Conservation (phyloP, 2,329 filamentous ascomycete genomes). For the Colletotrichum chlorophyti region DNA sequence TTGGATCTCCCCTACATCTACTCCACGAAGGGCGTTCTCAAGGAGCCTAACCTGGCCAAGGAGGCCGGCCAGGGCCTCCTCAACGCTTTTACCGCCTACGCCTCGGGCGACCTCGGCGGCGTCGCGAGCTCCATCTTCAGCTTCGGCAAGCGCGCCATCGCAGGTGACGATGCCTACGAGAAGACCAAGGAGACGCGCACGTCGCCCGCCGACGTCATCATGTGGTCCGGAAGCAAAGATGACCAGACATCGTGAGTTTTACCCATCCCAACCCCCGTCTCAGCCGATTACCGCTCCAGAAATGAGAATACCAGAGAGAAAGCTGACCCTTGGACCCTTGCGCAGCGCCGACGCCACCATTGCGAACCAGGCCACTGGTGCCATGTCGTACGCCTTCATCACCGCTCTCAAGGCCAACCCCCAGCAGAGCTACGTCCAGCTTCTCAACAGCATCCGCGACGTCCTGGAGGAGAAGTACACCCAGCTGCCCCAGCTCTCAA, state of each 20-base stretch:
- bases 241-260: constrained; percentile 79
- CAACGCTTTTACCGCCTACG: constrained; percentile 78
- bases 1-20: constrained; percentile 82
- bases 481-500: constrained; percentile 95
- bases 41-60: constrained; percentile 82
- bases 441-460: constrained; percentile 94
- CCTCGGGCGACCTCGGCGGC: constrained; percentile 81
- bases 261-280: too few relatives aligned
- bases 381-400: constrained; percentile 99
- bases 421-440: constrained; percentile 93
- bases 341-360: constrained; percentile 88
- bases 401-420: constrained; percentile 89
- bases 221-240: constrained; percentile 98
- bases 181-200: constrained; percentile 88
- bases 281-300: too few relatives aligned
- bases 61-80: constrained; percentile 78
- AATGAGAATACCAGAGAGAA: too few relatives aligned
- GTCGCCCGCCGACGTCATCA: constrained; percentile 92
- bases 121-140: constrained; percentile 82
- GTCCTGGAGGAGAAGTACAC: constrained; percentile 85
- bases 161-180: constrained; percentile 79
- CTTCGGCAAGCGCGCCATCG: constrained; percentile 81
- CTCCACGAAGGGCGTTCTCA: constrained; percentile 80
- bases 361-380: constrained; percentile 86
- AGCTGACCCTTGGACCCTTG: background rate